Evolutionary conservation across 164 flowering plant species (phyloP).

Genomic region (Dillenia suffruticosa): DNA sequence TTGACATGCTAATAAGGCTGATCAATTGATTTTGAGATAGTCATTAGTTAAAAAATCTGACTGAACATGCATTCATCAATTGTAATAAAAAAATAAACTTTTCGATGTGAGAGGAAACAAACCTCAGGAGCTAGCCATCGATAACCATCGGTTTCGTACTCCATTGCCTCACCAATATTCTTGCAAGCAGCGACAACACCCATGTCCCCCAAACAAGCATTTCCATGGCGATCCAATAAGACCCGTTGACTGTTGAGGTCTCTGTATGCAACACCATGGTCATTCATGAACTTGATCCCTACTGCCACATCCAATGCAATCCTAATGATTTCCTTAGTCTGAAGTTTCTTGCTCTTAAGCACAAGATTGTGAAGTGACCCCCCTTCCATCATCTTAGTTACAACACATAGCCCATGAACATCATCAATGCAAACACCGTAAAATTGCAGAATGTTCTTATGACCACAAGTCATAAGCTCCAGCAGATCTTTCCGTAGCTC

Average conservation of each 20-base stretch:
- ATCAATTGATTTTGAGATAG: too few relatives aligned
- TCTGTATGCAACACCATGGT: slow-evolving; percentile 72
- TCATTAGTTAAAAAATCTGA: too few relatives aligned
- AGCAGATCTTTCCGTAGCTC: slow-evolving; percentile 71
- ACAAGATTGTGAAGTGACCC: slow-evolving; percentile 73
- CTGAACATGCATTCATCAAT: too few relatives aligned
- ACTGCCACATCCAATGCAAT: slow-evolving; percentile 78
- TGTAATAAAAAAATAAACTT: too few relatives aligned
- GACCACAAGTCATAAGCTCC: slow-evolving; percentile 93
- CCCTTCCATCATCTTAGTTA: slow-evolving; percentile 88
- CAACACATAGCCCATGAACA: slow-evolving; percentile 77
- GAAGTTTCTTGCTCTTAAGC: slow-evolving; percentile 67
- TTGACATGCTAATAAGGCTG: too few relatives aligned
- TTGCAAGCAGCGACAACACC: slow-evolving; percentile 79
- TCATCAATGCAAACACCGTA: slow-evolving; percentile 78
- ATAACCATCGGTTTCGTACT: slow-evolving; percentile 93
- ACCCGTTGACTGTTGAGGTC: slow-evolving; percentile 81
- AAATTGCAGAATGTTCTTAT: slow-evolving; percentile 69
- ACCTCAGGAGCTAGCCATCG: slow-evolving; percentile 99
- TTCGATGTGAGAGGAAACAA: slow-evolving; percentile 18
- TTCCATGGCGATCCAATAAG: slow-evolving; percentile 75
- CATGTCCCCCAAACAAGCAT: slow-evolving; percentile 88
- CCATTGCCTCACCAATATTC: slow-evolving; percentile 73
- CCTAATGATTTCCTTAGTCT: slow-evolving; percentile 61
- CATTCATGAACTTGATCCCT: slow-evolving; percentile 89